phyloP scores from a whole-genome alignment of 768 basidiomycete species.

The Boletus sensibilis region DNA sequence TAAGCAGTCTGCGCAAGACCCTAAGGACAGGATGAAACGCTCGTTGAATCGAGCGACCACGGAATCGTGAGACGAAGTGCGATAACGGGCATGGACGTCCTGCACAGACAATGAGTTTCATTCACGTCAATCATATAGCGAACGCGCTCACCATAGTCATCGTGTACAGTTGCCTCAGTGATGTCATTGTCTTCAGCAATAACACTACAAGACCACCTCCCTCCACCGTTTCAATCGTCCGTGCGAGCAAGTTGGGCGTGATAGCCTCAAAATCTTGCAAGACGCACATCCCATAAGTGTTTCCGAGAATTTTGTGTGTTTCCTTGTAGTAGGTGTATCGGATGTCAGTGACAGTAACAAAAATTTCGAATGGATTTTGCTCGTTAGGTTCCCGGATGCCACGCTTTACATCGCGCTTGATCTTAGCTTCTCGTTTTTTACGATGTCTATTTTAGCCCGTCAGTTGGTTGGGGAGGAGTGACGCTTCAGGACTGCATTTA shows the following conservation, averaged over 20 bases:
- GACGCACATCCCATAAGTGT: slow-evolving; percentile 96
- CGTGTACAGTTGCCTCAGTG: slow-evolving; percentile 85
- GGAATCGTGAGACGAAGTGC: slow-evolving; percentile 86
- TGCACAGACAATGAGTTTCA: slow-evolving; percentile 31
- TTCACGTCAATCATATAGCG: not conserved
- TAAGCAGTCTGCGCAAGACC: slow-evolving; percentile 88
- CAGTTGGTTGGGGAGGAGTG: not conserved
- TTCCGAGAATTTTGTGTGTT: slow-evolving; percentile 93
- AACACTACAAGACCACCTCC: slow-evolving; percentile 90
- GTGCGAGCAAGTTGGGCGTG: slow-evolving; percentile 93
- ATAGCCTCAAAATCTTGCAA: slow-evolving; percentile 98
- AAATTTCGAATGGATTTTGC: slow-evolving; percentile 96
- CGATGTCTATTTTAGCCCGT: slow-evolving; percentile 60
- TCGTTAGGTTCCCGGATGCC: slow-evolving; percentile 94
- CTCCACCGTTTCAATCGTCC: slow-evolving; percentile 98
- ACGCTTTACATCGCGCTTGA: slow-evolving; percentile 93
- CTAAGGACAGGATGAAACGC: slow-evolving; percentile 95
- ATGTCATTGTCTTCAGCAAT: slow-evolving; percentile 92
- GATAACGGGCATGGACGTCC: slow-evolving; percentile 95
- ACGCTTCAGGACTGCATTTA: not conserved
- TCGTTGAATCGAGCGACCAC: slow-evolving; percentile 97
- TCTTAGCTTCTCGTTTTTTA: slow-evolving; percentile 95
- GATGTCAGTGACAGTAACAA: slow-evolving; percentile 98
- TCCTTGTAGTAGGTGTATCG: slow-evolving; percentile 99
- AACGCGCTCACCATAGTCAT: slow-evolving; percentile 69